Base-by-base conservation (phyloP, 1,284 basidiomycete species). In the Malassezia equina region DNA sequence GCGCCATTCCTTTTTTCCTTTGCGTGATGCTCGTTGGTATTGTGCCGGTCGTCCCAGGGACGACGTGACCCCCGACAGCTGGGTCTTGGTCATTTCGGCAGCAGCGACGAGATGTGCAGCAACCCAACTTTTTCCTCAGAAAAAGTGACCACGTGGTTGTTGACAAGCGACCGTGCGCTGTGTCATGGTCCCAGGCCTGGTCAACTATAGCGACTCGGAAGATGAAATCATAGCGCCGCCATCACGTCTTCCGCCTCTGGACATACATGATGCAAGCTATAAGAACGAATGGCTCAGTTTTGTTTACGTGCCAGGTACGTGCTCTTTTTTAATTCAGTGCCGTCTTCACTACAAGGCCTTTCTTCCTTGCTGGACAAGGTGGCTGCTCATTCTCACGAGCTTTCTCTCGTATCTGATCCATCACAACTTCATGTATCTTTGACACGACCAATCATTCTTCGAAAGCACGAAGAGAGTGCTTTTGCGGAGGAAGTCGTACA, bases 1-100 rank as follows among this genome's bases (percentile, higher is more conserved):
- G 67, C 90, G 78, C 90, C 90, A 94, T 51, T 89, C 84, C 57
- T 82, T 83, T 77, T 93, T 94, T 46, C 88, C 86, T 75, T 90
- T 94, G 53, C 90, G 79, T 62, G 84, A 88, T 0, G 82, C 76
- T 72, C 91, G 88, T 11, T 77, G 79, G 44, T 79, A 61, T 41
- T 66, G 64, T 9, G 66, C 58, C 11, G 66, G 66, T 6, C 55
- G 43, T n/a, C 55, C 55, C 23, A 39, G 15, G 41, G 41, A 27
- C 23, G 41, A 13, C 19, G 21, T 31, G 28, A n/a, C 21, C 34
- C 15, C 34, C 17, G 21, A 17, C 43, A 23, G 4, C 32, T 28
- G 23, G 3, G 44, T 47, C 36, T 53, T 47, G 13, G 43, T 15
- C 51, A 53, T 53, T 3, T 23, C 34, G 27, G 42, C 33, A 25